Conservation (phyloP, 352 stramenopile species). For the Blastocystis sp. region DNA sequence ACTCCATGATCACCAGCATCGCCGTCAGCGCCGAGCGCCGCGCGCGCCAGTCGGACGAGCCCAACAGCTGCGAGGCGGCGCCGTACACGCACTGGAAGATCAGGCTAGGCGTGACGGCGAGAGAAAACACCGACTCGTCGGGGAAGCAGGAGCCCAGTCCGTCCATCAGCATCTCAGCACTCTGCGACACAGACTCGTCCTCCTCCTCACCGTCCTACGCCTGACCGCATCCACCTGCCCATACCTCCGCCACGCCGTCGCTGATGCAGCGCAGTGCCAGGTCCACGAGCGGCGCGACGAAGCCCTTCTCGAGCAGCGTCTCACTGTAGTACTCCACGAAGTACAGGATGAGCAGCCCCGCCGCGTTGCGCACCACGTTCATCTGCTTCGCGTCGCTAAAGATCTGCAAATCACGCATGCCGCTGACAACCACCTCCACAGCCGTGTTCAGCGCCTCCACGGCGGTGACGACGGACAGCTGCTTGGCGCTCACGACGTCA, state of each 20-base stretch:
- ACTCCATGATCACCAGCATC: constrained; percentile 68
- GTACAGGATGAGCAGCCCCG: background rate
- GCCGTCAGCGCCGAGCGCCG: constrained; percentile 12
- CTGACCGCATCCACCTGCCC: background rate
- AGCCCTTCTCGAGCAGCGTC: background rate
- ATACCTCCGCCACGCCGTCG: background rate
- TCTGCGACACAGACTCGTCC: constrained; percentile 1
- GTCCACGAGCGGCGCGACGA: background rate
- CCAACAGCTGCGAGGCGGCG: background rate
- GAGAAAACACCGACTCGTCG: background rate
- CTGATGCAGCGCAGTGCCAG: background rate
- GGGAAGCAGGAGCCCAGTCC: constrained; percentile 19
- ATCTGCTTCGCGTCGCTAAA: background rate
- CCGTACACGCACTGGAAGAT: background rate
- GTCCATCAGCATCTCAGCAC: constrained; percentile 40
- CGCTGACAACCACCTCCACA: background rate
- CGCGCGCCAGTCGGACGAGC: constrained; percentile 16
- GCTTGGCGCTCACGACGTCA: background rate
- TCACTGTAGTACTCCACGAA: constrained; percentile 3
- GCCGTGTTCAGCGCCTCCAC: background rate
- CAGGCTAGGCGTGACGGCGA: background rate
- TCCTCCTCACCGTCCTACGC: constrained; percentile 18
- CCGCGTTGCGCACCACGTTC: constrained; percentile 23
- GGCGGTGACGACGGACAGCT: background rate
- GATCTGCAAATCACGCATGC: background rate